Base-by-base conservation (phyloP, 345 rosid genomes). In the Mallotus nudiflorus region DNA sequence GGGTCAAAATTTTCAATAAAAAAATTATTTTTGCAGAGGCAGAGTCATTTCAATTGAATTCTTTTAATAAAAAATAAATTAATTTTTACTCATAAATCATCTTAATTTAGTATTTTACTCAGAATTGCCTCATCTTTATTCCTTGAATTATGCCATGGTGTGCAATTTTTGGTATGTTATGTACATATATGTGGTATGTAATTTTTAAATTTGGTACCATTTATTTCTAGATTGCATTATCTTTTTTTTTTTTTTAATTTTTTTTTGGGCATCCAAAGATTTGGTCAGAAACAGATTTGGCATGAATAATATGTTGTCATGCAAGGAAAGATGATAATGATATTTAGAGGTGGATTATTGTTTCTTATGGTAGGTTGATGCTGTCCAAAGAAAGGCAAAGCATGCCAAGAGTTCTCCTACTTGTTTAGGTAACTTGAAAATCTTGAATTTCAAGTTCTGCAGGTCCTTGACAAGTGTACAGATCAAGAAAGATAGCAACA, bases 401-500 rank as follows among this genome's bases (percentile, higher is more conserved):
- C 0, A 20, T 16, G 69, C 25, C 53, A 60, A 22, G 19, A 31
- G n/a, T n/a, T n/a, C 65, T 57, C 82, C 86, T 1, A 24, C 46
- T 40, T 87, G 87, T 73, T 65, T 78, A 39, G 74, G 75, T 49
- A 78, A 44, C 39, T 82, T 74, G 81, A 76, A 64, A 67, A 62
- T 57, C 45, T 28, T 66, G 60, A 46, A 80, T 31, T 75, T 82
- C 20, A 71, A 75, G 18, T 78, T 83, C 65, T 59, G 80, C 19
- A 52, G 58, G 68, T 75, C 82, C 73, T 74, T 68, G 52, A 67
- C 22, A 12, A 60, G 63, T 28, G 37, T 66, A 51, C 64, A 72
- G 62, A 63, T 73, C n/a, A 75, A 74, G 75, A 71, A 77, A 64
- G 61, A 45, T 19, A 62, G 18, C 40, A 75, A 75, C 83, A 73